A percentile compares a stretch with the other conserved stretches of the same genome.
phyloP scores from a whole-genome alignment of 441 rosid species.

The Capsella rubella region DNA sequence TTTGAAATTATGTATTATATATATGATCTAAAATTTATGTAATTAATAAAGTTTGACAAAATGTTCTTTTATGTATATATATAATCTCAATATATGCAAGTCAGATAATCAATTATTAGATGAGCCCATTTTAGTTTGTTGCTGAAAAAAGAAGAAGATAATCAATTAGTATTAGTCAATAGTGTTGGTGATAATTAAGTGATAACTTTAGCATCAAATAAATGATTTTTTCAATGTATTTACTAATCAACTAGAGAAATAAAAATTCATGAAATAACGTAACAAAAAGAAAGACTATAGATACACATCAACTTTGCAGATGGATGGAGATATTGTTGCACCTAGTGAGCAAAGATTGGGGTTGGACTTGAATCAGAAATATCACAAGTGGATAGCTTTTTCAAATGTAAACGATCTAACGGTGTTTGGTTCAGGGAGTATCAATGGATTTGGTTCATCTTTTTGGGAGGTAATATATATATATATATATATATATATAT shows the following conservation, averaged over 20 bases:
- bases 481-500: neutral
- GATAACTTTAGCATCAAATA: neutral
- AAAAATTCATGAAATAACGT: neutral
- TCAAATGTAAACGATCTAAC: constrained; percentile 1
- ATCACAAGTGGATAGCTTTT: neutral
- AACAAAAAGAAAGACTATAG: neutral
- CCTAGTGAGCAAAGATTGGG: neutral
- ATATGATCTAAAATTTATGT: neutral
- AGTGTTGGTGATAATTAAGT: neutral
- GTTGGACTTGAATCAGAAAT: neutral
- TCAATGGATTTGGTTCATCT: constrained; percentile 32
- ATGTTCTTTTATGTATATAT: no score
- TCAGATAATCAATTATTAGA: no score
- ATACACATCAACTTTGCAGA: neutral
- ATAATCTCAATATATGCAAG: neutral
- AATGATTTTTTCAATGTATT: neutral
- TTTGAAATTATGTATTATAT: neutral
- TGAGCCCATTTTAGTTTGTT: no score
- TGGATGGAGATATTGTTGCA: constrained; percentile 21
- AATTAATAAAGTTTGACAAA: no score
- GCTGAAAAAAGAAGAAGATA: no score
- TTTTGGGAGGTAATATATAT: constrained; percentile 24
- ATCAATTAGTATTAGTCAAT: neutral
- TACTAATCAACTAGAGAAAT: neutral
- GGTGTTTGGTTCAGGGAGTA: neutral